Base-by-base conservation (phyloP, 495 filamentous ascomycete genomes). In the Pyrenopolyporus hunteri region DNA sequence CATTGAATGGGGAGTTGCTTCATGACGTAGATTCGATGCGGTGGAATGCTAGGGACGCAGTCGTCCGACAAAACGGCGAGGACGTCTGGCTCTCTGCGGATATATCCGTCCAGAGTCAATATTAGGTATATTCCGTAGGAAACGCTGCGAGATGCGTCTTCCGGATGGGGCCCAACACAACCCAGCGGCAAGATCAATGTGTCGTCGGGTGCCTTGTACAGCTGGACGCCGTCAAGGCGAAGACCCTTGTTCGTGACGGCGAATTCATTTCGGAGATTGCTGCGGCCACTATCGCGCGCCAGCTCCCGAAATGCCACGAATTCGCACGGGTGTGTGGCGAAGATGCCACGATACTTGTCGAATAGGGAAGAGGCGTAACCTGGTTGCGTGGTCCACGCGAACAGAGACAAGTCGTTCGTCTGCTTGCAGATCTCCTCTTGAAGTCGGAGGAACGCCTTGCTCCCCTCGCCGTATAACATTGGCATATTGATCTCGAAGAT, bases 361-460 rank as follows among this genome's bases (percentile, higher is more conserved):
- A 31, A 45, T 14, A 25, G 8, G 3, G 28, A 39, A 10, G 44
- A 50, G 10, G 32, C 17, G 13, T 53, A 19, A 11, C 47, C 40
- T 4, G 32, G 10, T 7, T 32, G 52, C n/a, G 28, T 26, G 17
- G 46, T 67, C 68, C 64, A 70, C 10, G 69, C 53, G 37, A 70
- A 57, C 19, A 72, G 31, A 13, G 64, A 58, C 11, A 61, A 16
- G 50, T 70, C 69, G 29, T 59, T 53, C 7, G 25, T 60, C 10
- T 67, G 55, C 36, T 53, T 68, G 25, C 64, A 59, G 25, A 73
- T 69, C 25, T 64, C 68, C 43, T 72, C 69, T 31, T 71, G 67
- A 16, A 72, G 66, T 20, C 70, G 40, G 45, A 60, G 55, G 33
- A 72, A 68, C 1, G 70, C 59, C 40, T 59, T 63, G 8, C 29